Conservation (phyloP, 2,329 filamentous ascomycete species). For the Alternaria infectoria region DNA sequence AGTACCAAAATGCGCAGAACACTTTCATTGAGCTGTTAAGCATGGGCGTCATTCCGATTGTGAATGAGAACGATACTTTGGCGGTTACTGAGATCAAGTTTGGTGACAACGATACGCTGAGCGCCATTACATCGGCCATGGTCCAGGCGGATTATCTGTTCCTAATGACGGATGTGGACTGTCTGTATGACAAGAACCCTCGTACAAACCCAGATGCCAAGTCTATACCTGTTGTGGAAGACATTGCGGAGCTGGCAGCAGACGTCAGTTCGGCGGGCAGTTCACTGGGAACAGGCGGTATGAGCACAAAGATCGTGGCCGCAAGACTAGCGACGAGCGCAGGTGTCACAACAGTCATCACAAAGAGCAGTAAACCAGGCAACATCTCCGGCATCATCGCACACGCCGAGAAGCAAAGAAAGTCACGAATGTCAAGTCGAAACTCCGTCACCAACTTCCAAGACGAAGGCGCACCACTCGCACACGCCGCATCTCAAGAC, state of each 20-base stretch:
- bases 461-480: slow-evolving; percentile 31
- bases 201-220: slow-evolving; percentile 82
- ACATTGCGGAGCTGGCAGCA: slow-evolving; percentile 80
- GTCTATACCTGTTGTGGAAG: slow-evolving; percentile 89
- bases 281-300: slow-evolving; percentile 88
- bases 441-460: slow-evolving; percentile 40
- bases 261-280: slow-evolving; percentile 93
- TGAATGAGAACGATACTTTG: slow-evolving; percentile 98
- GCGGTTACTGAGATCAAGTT: slow-evolving; percentile 99
- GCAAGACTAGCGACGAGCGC: slow-evolving; percentile 90
- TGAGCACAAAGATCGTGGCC: slow-evolving; percentile 97
- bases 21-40: slow-evolving; percentile 88
- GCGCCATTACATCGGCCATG: slow-evolving; percentile 96
- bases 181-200: slow-evolving; percentile 95
- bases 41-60: slow-evolving; percentile 96
- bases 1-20: slow-evolving; percentile 96
- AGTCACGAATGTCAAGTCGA: slow-evolving; percentile 34
- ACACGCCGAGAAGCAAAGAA: slow-evolving; percentile 72
- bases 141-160: slow-evolving; percentile 96
- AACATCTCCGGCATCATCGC: slow-evolving; percentile 88
- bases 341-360: slow-evolving; percentile 95
- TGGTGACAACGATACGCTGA: slow-evolving; percentile 96
- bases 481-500: slow-evolving; percentile 28
- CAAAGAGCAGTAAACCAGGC: slow-evolving; percentile 87
- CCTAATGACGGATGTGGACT: slow-evolving; percentile 98